Conservation (phyloP, 139 green algal species). For the Chlamydomonas incerta region DNA sequence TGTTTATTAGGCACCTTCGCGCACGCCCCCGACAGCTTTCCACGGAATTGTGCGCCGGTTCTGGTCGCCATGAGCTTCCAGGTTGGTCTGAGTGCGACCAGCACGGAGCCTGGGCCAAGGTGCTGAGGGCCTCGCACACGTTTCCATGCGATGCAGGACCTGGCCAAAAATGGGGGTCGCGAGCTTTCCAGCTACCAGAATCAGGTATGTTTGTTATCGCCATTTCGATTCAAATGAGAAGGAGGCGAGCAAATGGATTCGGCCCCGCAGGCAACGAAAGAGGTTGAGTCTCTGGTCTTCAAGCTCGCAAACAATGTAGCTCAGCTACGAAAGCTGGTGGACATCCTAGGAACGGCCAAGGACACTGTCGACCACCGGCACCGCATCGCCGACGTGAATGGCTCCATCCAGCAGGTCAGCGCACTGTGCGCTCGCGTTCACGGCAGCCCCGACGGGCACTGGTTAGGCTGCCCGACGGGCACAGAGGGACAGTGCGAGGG, state of each 20-base stretch:
- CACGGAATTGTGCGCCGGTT: too few relatives aligned
- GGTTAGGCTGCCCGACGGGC: too few relatives aligned
- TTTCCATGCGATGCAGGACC: conserved; percentile 5
- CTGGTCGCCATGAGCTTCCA: conserved; percentile 26
- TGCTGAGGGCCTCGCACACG: too few relatives aligned
- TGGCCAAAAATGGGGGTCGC: conserved; percentile 20
- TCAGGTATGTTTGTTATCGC: not conserved
- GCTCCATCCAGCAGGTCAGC: conserved; percentile 39
- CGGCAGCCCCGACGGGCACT: too few relatives aligned
- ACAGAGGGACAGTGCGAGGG: too few relatives aligned
- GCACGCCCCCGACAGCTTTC: too few relatives aligned
- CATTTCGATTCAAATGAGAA: not conserved
- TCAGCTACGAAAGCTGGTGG: conserved; percentile 65
- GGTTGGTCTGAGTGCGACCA: not conserved
- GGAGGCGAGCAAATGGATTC: not conserved
- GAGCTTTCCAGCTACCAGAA: conserved; percentile 17
- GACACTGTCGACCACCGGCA: conserved; percentile 78
- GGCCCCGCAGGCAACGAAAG: conserved; percentile 10
- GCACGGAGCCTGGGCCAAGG: too few relatives aligned
- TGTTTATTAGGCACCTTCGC: too few relatives aligned
- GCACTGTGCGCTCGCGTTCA: too few relatives aligned
- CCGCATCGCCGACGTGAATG: conserved; percentile 45
- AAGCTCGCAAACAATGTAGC: conserved; percentile 54
- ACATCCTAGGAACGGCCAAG: conserved; percentile 68
- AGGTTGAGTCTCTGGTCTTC: conserved; percentile 63